A percentile compares a stretch with the other conserved stretches of the same genome.
phyloP scores from a whole-genome alignment of 1,139 yeast species.

The Candida sp. region DNA sequence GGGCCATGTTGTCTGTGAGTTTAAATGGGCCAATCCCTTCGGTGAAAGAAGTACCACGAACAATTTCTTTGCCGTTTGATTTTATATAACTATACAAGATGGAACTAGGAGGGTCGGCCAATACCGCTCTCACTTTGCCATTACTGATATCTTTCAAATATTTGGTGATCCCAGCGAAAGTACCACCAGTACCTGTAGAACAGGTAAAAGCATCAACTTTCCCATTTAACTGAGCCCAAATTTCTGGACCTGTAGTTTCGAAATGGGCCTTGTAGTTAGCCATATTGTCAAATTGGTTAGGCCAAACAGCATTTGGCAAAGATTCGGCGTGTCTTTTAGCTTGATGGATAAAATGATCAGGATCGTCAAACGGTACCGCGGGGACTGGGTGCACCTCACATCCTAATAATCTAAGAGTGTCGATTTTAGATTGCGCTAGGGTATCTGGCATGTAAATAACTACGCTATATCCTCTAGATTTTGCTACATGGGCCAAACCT shows the following conservation, averaged over 20 bases:
- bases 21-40: constrained; percentile 98
- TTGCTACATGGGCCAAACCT: constrained; percentile 84
- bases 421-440: constrained; percentile 75
- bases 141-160: constrained; percentile 65
- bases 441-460: constrained; percentile 90
- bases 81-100: constrained; percentile 76
- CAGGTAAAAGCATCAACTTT: constrained; percentile 82
- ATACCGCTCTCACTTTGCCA: constrained; percentile 55
- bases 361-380: constrained; percentile 77
- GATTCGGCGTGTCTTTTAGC: constrained; percentile 80
- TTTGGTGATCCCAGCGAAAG: constrained; percentile 80
- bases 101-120: constrained; percentile 95
- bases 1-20: constrained; percentile 75
- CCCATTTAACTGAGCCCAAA: constrained; percentile 83
- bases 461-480: constrained; percentile 79
- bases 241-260: constrained; percentile 89
- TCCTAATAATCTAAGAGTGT: constrained; percentile 68
- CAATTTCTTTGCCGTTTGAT: constrained; percentile 57
- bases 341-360: constrained; percentile 80
- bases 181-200: constrained; percentile 90
- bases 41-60: constrained; percentile 78
- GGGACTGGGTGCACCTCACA: constrained; percentile 90
- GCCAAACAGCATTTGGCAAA: constrained; percentile 84
- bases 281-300: constrained; percentile 82
- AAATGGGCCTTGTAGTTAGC: constrained; percentile 90